Conservation (phyloP, 495 filamentous ascomycete species). For the Talaromyces proteolyticus region DNA sequence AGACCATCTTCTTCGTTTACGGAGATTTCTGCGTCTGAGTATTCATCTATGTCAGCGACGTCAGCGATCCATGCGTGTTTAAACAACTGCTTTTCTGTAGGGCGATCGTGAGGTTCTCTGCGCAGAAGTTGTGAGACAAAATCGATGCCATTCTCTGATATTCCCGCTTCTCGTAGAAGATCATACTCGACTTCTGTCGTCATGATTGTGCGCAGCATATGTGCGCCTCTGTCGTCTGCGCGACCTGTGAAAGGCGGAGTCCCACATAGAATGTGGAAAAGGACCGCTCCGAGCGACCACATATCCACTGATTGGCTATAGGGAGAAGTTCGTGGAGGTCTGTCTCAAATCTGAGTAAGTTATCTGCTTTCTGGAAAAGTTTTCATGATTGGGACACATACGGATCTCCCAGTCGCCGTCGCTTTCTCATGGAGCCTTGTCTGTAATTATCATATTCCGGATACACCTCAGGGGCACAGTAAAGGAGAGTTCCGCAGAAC, state of each 20-base stretch:
- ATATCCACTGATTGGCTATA: slow-evolving; percentile 90
- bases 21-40: slow-evolving; percentile 34
- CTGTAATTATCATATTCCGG: slow-evolving; percentile 62
- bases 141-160: slow-evolving; percentile 62
- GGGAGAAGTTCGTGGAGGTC: slow-evolving; percentile 42
- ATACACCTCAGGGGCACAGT: slow-evolving; percentile 95
- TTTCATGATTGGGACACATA: too few relatives aligned
- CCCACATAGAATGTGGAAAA: slow-evolving; percentile 73
- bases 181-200: slow-evolving; percentile 55
- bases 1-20: slow-evolving; percentile 43
- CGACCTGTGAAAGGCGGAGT: slow-evolving; percentile 72
- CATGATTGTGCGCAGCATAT: slow-evolving; percentile 83
- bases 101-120: slow-evolving; percentile 60
- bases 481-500: slow-evolving; percentile 92
- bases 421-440: slow-evolving; percentile 39
- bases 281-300: slow-evolving; percentile 88
- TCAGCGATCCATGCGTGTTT: slow-evolving; percentile 61
- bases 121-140: slow-evolving; percentile 75
- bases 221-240: slow-evolving; percentile 45
- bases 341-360: slow-evolving; percentile 9
- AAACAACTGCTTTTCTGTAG: slow-evolving; percentile 57
- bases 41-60: slow-evolving; percentile 31
- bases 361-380: not conserved
- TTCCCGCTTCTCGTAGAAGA: slow-evolving; percentile 44
- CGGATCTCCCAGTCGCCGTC: slow-evolving; percentile 44